Evolutionary conservation across 208 protist species (phyloP), one percentile per base, ranked within the genome.

Genomic region (Wallacemonas rigidus): DNA sequence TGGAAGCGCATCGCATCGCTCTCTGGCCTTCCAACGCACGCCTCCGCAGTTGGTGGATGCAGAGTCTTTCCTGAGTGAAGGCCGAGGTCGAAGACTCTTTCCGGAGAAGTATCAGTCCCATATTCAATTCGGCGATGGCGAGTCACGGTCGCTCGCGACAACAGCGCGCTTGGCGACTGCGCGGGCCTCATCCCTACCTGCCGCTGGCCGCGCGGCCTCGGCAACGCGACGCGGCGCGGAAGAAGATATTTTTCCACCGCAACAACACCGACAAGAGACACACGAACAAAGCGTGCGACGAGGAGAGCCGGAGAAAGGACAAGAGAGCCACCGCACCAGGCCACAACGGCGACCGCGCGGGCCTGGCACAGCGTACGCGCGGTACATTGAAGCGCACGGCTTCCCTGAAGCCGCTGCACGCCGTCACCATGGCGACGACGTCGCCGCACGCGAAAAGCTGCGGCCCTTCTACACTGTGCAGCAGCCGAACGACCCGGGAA

Each of bases 351-450:
- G 85, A 12, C 77, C 75, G 5, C 76, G 79, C 17, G 79, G 81
- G 0, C 85, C 85, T 2, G 85, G 81, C 12, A 83, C 55, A 40
- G 68, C 73, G 7, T 87, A 81, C 54, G 79, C 72, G 35, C 57
- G 55, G 1, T 70, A 70, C 55, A 79, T 90, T 41, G 81, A 81
- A 56, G 58, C 55, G 51, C 43, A 83, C 47, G 85, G 85, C 8
- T 90, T 90, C 67, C 81, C 85, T 0, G 47, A 73, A 38, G 72
- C 55, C 48, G 71, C 67, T 5, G 57, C 71, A 0, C 50, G 50
- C 15, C 72, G 71, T 26, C 60, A 65, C 1, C 40, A 65, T 17
- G 60, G 60, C 12, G 60, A 71, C 40, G 67, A 51, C 11, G 35
- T 61, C 50, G 67, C 48, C 51, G 48, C 40, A 39, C 48, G 53